Evolutionary conservation across 2,329 filamentous ascomycete genomes (phyloP).

Genomic region (Massarina eburnea): DNA sequence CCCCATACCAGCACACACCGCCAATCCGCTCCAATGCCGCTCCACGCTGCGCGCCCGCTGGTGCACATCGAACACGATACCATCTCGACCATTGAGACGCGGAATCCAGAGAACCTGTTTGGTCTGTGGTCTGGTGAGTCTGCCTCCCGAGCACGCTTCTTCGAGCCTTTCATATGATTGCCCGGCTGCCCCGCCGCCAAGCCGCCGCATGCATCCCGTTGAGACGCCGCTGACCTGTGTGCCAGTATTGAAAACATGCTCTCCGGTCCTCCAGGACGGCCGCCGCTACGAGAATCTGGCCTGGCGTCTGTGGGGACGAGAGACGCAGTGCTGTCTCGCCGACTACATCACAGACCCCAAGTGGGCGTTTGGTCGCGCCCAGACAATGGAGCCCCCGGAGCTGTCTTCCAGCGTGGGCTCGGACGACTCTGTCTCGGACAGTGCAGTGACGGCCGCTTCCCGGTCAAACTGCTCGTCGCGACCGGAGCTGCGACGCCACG

Average conservation of each 20-base stretch:
- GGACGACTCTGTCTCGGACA: conserved; percentile 43
- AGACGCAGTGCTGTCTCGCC: conserved; percentile 83
- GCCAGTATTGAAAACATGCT: conserved; percentile 89
- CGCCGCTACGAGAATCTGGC: conserved; percentile 84
- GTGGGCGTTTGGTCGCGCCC: conserved; percentile 37
- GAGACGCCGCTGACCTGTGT: conserved; percentile 22
- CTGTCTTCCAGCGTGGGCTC: conserved; percentile 52
- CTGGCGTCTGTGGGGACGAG: conserved; percentile 93
- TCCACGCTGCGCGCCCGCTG: conserved; percentile 79
- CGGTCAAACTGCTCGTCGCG: conserved; percentile 51
- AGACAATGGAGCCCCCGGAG: conserved; percentile 41
- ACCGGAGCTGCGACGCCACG: conserved; percentile 70
- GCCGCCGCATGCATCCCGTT: background rate
- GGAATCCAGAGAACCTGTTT: conserved; percentile 88
- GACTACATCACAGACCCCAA: conserved; percentile 46
- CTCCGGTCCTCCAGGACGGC: conserved; percentile 90
- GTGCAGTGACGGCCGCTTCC: conserved; percentile 50
- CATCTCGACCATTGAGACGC: conserved; percentile 92
- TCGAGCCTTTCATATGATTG: conserved; percentile 9
- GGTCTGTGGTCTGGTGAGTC: conserved; percentile 94
- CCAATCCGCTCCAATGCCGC: conserved; percentile 77
- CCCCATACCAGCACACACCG: conserved; percentile 5
- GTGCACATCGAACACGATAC: conserved; percentile 88
- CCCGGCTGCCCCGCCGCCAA: background rate
- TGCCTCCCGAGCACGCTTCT: conserved; percentile 1